phyloP scores from a whole-genome alignment of 148 eudicot genomes.

The Rhododendron ferrugineum region DNA sequence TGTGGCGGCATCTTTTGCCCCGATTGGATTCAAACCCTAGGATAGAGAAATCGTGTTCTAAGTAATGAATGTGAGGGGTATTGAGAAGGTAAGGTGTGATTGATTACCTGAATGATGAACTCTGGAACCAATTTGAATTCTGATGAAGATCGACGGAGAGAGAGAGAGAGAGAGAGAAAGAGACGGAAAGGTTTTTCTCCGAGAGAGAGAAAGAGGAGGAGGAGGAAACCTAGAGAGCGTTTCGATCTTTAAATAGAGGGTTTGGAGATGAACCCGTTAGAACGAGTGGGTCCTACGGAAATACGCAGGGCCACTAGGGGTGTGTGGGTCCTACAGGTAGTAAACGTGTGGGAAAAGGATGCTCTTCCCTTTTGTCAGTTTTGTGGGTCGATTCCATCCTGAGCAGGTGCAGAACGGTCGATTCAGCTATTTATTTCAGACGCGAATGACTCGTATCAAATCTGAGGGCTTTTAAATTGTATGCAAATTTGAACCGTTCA shows the following conservation, averaged over 20 bases:
- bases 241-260: not conserved
- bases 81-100: not conserved
- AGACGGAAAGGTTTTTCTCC: not conserved
- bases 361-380: not conserved
- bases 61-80: not conserved
- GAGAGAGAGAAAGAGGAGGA: not conserved
- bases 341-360: not conserved
- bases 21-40: not conserved
- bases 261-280: not conserved
- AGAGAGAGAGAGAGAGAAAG: not conserved
- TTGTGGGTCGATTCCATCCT: no score
- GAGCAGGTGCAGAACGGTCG: no score
- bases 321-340: not conserved
- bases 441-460: no score
- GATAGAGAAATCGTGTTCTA: not conserved
- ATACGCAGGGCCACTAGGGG: not conserved
- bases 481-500: no score
- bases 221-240: not conserved
- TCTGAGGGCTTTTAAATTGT: no score
- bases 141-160: not conserved
- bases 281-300: not conserved
- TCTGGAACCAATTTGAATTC: not conserved
- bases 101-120: not conserved
- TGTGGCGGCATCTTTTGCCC: constrained; percentile 5
- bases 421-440: no score